A percentile compares a stretch with the other conserved stretches of the same genome.
phyloP scores from a whole-genome alignment of 2,329 filamentous ascomycete species.

The Fusarium falciforme region DNA sequence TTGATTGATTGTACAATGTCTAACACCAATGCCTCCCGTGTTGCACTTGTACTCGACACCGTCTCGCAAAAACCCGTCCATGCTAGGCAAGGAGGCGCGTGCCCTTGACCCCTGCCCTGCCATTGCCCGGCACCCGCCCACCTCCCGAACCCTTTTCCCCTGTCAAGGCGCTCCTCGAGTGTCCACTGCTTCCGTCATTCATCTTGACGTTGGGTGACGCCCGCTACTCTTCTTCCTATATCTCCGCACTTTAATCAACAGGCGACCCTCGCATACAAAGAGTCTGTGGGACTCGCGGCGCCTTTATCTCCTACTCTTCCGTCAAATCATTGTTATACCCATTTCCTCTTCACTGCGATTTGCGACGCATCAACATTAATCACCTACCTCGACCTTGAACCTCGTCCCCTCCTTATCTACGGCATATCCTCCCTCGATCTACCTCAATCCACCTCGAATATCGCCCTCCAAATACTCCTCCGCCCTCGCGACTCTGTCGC shows the following conservation, averaged over 20 bases:
- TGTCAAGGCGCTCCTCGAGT: not conserved
- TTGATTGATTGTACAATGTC: not conserved
- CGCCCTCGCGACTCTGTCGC: not conserved
- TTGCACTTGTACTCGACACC: not conserved
- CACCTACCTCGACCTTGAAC: not conserved
- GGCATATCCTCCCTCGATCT: not conserved
- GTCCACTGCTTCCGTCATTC: slow-evolving; percentile 32
- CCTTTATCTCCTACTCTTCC: not conserved
- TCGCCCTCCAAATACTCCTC: not conserved
- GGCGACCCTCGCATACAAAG: not conserved
- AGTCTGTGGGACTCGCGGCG: not conserved
- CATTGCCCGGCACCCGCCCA: slow-evolving; percentile 23
- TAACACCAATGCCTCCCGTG: not conserved
- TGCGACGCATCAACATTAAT: not conserved
- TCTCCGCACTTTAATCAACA: slow-evolving; percentile 12
- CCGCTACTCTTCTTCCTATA: not conserved
- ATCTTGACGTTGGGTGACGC: slow-evolving; percentile 3
- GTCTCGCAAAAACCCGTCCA: not conserved
- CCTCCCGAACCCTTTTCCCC: slow-evolving; percentile 16
- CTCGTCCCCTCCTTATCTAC: not conserved
- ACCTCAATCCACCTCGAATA: not conserved
- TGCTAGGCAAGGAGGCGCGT: slow-evolving; percentile 34
- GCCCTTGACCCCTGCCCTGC: slow-evolving; percentile 19
- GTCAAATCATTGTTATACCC: slow-evolving; percentile 9
- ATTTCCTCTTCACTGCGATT: not conserved